Evolutionary conservation across 1,139 yeast genomes (phyloP), one percentile per base, ranked within the genome.

Genomic region (Debaryomyces nepalensis): DNA sequence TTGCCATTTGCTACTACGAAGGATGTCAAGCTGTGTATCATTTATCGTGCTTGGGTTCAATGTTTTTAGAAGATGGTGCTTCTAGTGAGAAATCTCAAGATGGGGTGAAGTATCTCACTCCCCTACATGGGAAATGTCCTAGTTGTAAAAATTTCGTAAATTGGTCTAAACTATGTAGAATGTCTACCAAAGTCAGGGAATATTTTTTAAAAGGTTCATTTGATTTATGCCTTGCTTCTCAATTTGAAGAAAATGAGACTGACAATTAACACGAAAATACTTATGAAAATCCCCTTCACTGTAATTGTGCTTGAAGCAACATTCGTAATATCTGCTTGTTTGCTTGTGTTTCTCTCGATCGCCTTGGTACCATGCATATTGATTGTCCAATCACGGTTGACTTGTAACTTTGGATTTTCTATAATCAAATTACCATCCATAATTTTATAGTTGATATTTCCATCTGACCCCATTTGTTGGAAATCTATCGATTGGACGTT

Each of bases 381-480:
- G 33, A 81, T 61, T 10, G 49, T 55, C 88, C 89, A 87, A 29
- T 66, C 64, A n/a, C 64, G 46, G 43, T 73, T 73, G 36, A 85
- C 59, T 8, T 57, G 49, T 37, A 86, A 67, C 10, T 59, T 57
- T 7, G 95, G 90, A 50, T 81, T 79, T 46, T 81, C 71, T 18
- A 87, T 70, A 3, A 67, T 54, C 11, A 61, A 43, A 33, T 59
- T 58, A 15, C 61, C 55, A 8, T 48, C 53, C 3, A 40, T 47
- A n/a, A 20, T 33, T 5, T 33, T 40, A 16, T 71, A 51, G 2
- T 59, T 57, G 0, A 72, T 68, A 1, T 41, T 44, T 77, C 81
- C 67, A 6, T 53, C 41, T 20, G 61, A 42, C 0, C 63, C 69
- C 27, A 55, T 66, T 51, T 75, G 79, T 2, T 47, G 42, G 9